Evolutionary conservation across 2,329 filamentous ascomycete species (phyloP), one percentile per base, ranked within the genome.

Genomic region (Tolypocladium ophioglossoides): DNA sequence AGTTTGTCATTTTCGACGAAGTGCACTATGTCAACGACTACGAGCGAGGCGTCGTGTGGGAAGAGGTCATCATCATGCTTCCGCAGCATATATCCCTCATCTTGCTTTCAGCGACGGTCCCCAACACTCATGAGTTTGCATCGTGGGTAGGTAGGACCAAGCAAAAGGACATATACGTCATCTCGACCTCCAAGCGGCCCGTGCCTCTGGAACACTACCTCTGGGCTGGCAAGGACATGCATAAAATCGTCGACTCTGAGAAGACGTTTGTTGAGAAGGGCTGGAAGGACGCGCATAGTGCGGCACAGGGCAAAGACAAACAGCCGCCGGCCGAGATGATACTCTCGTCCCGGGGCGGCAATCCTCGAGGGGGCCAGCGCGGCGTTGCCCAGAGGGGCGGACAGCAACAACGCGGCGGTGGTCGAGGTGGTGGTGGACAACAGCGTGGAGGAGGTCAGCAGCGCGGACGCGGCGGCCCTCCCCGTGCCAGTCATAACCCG

Each of bases 21-120:
- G 94, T 99, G 2, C 94, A 99, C 71, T 99, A 99, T 67, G 92
- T 99, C 60, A 99, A 97, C 66, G 94, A 99, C 68, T 80, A 87
- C 30, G 94, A 97, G 69, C 83, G 94, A 71, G 94, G 94, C 64
- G 94, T 99, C 7, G 94, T 99, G 0, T 99, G 94, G 94, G 94
- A 99, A 70, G 94, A 99, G 71, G 94, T 99, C 63, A 99, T 99
- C 65, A 99, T 99, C 64, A 97, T 99, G 94, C 78, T 99, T 54
- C 94, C 94, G 0, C 91, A 96, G 67, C 94, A 99, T 71, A 90
- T 99, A 40, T 95, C 94, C 2, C 79, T 99, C 24, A 99, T 99
- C 61, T 76, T 97, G 2, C 79, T 99, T 3, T 99, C 94, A 5
- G 94, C 94, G 0, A 99, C 94, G 1, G 94, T 99, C 0, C 94